A percentile compares a stretch with the other conserved stretches of the same genome.
Evolutionary conservation across 805 yeast genomes (phyloP).

Genomic region (Yarrowia phangngaensis): DNA sequence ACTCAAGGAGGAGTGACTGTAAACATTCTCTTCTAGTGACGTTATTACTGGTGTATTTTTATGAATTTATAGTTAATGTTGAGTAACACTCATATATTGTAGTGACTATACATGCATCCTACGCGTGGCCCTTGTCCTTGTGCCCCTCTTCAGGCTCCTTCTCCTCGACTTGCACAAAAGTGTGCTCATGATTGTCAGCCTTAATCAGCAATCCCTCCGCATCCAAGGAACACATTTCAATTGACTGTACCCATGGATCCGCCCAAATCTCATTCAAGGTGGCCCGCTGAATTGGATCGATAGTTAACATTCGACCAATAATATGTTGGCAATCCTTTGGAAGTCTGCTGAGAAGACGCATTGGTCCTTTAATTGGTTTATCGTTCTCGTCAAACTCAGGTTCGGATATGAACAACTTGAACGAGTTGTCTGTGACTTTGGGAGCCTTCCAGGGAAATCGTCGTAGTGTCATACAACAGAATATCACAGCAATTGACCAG

Average conservation of each 20-base stretch:
- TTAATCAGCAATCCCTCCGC: constrained; percentile 32
- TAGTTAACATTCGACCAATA: constrained; percentile 59
- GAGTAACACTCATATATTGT: background rate
- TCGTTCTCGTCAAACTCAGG: constrained; percentile 31
- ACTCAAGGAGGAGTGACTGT: background rate
- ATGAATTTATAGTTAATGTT: too few relatives aligned
- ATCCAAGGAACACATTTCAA: constrained; percentile 50
- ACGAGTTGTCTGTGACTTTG: constrained; percentile 71
- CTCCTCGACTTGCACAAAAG: constrained; percentile 36
- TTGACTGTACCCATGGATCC: constrained; percentile 56
- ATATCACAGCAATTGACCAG: constrained; percentile 89
- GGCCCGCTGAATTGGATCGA: constrained; percentile 57
- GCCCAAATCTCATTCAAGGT: constrained; percentile 53
- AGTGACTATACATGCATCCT: too few relatives aligned
- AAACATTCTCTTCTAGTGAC: background rate
- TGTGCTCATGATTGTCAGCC: constrained; percentile 38
- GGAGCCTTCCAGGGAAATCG: constrained; percentile 97
- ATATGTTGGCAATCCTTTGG: constrained; percentile 64
- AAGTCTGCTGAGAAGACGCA: constrained; percentile 63
- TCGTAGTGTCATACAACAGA: constrained; percentile 86
- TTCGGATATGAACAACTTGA: constrained; percentile 58
- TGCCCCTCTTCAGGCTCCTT: constrained; percentile 25
- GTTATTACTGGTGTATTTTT: background rate
- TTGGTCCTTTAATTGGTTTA: constrained; percentile 56
- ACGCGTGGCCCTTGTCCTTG: background rate